A percentile compares a stretch with the other conserved stretches of the same genome.
Conservation (phyloP, 805 yeast species). For the Barnettozyma sucrosica region DNA sequence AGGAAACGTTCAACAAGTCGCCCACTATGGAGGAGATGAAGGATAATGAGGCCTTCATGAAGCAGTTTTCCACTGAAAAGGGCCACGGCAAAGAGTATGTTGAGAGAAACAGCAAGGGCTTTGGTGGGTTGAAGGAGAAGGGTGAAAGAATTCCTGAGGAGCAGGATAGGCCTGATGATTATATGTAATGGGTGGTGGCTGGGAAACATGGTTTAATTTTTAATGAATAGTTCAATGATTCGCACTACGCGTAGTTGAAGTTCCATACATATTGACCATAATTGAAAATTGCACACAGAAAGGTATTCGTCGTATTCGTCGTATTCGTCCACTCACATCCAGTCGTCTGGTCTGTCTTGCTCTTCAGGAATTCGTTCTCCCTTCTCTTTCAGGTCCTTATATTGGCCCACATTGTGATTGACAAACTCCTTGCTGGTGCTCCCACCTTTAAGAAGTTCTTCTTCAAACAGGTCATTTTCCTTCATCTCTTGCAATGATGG, state of each 20-base stretch:
- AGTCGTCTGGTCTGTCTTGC: constrained; percentile 24
- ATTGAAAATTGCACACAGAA: too few relatives aligned
- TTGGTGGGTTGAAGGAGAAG: constrained; percentile 18
- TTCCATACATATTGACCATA: too few relatives aligned
- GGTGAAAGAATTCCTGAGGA: constrained; percentile 20
- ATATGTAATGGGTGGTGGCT: constrained; percentile 13
- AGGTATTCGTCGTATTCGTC: neutral
- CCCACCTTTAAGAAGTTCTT: neutral
- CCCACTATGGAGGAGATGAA: constrained; percentile 3
- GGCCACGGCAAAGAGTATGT: constrained; percentile 1
- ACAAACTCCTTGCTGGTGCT: constrained; percentile 1
- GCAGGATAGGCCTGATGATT: constrained; percentile 24
- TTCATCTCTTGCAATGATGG: constrained; percentile 2
- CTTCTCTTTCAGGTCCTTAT: constrained; percentile 18
- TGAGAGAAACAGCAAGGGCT: constrained; percentile 12
- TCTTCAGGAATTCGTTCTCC: constrained; percentile 20
- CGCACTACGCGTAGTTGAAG: too few relatives aligned
- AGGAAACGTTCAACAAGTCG: constrained; percentile 2
- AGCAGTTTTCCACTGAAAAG: neutral
- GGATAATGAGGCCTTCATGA: neutral
- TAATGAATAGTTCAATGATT: neutral
- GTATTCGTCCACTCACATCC: constrained; percentile 13
- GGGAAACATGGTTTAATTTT: neutral
- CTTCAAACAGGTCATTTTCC: neutral
- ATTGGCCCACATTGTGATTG: constrained; percentile 12